These are phyloP conservation scores for Auriscalpium orientale DNA, from an alignment of 768 basidiomycete genomes.

Conservation along the genomic window DNA sequence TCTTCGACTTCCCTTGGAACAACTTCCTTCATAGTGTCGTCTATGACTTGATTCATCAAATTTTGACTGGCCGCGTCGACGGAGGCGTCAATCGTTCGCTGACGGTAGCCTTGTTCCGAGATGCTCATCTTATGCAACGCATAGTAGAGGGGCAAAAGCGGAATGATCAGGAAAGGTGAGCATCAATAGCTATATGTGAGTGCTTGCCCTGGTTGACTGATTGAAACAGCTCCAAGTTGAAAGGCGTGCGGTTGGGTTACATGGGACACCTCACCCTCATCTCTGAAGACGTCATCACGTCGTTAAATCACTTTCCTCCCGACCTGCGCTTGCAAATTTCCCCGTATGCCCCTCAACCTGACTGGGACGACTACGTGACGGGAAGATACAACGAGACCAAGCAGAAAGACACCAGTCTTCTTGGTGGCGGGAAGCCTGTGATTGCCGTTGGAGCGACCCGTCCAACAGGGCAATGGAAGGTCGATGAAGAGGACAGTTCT, in stretches of 20 bases:
- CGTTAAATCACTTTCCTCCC: constrained; percentile 79
- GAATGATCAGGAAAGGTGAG: constrained; percentile 73
- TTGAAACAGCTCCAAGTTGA: constrained; percentile 50
- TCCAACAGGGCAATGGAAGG: constrained; percentile 45
- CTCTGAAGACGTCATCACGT: constrained; percentile 88
- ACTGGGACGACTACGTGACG: constrained; percentile 87
- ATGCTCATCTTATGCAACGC: constrained; percentile 73
- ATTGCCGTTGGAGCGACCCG: constrained; percentile 23
- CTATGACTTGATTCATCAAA: constrained; percentile 93
- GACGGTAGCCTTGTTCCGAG: constrained; percentile 77
- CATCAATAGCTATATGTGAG: background rate
- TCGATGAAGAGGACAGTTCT: constrained; percentile 45
- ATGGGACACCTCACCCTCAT: constrained; percentile 97
- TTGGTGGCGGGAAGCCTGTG: constrained; percentile 82
- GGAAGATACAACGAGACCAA: constrained; percentile 84
- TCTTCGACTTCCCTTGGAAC: constrained; percentile 96
- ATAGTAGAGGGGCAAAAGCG: constrained; percentile 80
- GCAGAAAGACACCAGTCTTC: constrained; percentile 64
- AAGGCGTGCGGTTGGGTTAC: constrained; percentile 79
- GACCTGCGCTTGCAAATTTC: constrained; percentile 63
- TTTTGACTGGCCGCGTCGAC: constrained; percentile 82
- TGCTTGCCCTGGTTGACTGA: constrained; percentile 2
- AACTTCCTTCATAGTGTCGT: constrained; percentile 96
- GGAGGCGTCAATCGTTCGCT: constrained; percentile 80
- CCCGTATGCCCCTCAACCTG: constrained; percentile 62